Evolutionary conservation across 257 asterid genomes (phyloP), one percentile per base, ranked within the genome.

Genomic region (Solanum dulcamara): DNA sequence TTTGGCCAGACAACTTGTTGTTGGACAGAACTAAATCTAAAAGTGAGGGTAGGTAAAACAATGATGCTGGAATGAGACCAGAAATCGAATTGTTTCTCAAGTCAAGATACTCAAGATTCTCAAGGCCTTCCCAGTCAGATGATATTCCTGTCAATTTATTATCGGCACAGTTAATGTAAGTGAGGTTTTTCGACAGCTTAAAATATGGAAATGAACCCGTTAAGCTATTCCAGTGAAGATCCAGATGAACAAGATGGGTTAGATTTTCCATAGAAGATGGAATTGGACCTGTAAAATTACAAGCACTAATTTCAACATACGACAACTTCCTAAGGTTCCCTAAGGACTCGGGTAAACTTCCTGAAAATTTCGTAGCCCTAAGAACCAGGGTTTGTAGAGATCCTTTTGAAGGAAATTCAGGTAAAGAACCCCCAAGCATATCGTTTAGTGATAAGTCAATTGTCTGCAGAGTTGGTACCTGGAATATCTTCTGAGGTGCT

Each of bases 61-160:
- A 40, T 74, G 91, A 87, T 32, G 28, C 74, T 50, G 97, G 97
- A 6, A 94, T 64, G 51, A 89, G 87, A 14, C 98, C 97, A 83
- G 87, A 84, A 66, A 94, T 53, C 13, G 22, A 84, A 88, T 94
- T 94, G 53, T 22, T n/a, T 33, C 89, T 84, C 87, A 93, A 86
- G 33, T 91, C 90, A 81, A 94, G 89, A 50, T 30, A 12, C 18
- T 6, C 7, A 3, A 94, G 92, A 85, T 80, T 86, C 20, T 87
- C 89, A 66, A 91, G 91, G 33, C 90, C 93, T 68, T 89, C 50
- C 90, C 92, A 92, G 20, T 42, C 71, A 15, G 87, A 86, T 20
- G 87, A 88, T 72, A 33, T 44, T 6, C 95, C 94, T 1, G 89
- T 88, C 80, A 94, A 85, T 30, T 83, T 20, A 67, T 92, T 94